A percentile compares a stretch with the other conserved stretches of the same genome.
Evolutionary conservation across 495 filamentous ascomycete genomes (phyloP).

Genomic region (Penicillium cosmopolitanum): DNA sequence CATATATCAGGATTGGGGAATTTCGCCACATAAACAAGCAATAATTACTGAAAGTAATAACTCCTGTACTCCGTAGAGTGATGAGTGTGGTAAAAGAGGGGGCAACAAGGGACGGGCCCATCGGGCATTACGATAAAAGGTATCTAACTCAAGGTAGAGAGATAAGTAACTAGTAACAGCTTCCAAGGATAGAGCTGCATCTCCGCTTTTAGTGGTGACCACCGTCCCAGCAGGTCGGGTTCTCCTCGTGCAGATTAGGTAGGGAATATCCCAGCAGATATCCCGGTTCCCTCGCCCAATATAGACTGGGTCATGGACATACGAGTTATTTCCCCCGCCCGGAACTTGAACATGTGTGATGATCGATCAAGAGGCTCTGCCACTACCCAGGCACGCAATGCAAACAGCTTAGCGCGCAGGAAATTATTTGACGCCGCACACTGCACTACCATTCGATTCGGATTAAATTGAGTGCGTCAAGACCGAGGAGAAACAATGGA

Average conservation of each 20-base stretch:
- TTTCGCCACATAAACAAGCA: no score
- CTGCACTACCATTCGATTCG: neutral
- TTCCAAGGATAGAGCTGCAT: constrained; percentile 5
- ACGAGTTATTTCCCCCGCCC: neutral
- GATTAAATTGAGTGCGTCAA: neutral
- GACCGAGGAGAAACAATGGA: neutral
- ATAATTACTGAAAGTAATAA: no score
- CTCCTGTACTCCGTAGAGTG: no score
- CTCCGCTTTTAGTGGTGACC: constrained; percentile 22
- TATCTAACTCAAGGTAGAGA: no score
- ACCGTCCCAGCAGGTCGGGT: constrained; percentile 17
- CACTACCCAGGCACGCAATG: no score
- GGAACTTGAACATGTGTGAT: neutral
- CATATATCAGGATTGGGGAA: no score
- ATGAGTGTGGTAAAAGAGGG: no score
- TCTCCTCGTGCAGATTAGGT: constrained; percentile 9
- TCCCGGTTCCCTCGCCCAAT: neutral
- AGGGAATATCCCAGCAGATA: neutral
- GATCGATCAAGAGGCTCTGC: constrained; percentile 7
- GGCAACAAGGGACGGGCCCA: no score
- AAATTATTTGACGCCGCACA: neutral
- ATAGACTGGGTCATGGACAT: neutral
- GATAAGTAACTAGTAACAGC: neutral
- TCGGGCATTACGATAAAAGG: no score
- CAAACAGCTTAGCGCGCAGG: neutral